Percentiles rank a stretch among this genome's conserved stretches.
These are phyloP conservation scores for Hyparrhenia diplandra DNA, from an alignment of 176 grass and related monocot genomes.

Conservation along the genomic window DNA sequence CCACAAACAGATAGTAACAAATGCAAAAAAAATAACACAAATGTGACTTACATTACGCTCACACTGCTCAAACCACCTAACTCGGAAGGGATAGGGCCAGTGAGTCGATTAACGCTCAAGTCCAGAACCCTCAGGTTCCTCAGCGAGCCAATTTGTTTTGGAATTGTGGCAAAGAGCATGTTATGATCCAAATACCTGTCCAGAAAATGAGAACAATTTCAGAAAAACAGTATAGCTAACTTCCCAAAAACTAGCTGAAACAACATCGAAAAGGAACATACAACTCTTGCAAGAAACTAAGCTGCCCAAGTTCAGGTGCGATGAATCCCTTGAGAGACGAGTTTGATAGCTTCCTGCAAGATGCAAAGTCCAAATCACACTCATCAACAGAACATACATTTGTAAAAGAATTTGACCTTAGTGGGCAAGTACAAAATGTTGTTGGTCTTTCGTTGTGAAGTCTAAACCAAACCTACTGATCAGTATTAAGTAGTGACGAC, in stretches of 20 bases:
- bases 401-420: not conserved
- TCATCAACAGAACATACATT: not conserved
- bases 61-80: conserved; percentile 53
- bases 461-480: conserved; percentile 12
- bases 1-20: not conserved
- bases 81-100: conserved; percentile 72
- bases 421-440: not conserved
- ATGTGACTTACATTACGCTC: conserved; percentile 60
- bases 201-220: conserved; percentile 5
- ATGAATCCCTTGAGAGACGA: conserved; percentile 87
- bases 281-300: conserved; percentile 83
- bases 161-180: conserved; percentile 76
- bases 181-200: conserved; percentile 84
- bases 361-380: not conserved
- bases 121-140: conserved; percentile 73
- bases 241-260: not conserved
- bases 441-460: conserved; percentile 7
- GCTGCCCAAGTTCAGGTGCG: conserved; percentile 48
- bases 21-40: not conserved
- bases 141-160: conserved; percentile 58
- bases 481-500: not conserved
- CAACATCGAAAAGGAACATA: conserved; percentile 30
- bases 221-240: conserved; percentile 11
- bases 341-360: conserved; percentile 76
- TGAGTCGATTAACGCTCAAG: conserved; percentile 74